Percentiles rank a stretch among this genome's conserved stretches.
These are phyloP conservation scores for Rhinocladiella similis DNA, from an alignment of 2,329 filamentous ascomycete species.

Conservation along the genomic window DNA sequence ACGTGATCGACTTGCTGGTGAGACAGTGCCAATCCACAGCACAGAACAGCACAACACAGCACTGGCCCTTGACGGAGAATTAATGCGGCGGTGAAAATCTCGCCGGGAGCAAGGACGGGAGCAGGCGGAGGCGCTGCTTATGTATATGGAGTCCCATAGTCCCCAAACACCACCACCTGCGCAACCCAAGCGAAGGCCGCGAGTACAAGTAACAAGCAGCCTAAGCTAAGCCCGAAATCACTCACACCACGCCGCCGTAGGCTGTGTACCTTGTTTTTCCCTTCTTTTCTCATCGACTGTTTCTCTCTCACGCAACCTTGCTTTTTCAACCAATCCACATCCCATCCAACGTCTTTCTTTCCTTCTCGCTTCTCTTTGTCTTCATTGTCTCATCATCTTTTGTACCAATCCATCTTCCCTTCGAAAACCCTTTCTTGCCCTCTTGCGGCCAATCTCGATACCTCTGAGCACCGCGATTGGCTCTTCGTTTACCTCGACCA, in stretches of 20 bases:
- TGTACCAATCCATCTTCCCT: conserved; percentile 3
- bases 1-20: background rate
- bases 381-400: conserved; percentile 15
- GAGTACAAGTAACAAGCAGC: too few relatives aligned
- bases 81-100: background rate
- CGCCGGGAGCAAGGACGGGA: background rate
- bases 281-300: background rate
- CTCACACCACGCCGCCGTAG: background rate
- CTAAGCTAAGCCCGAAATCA: background rate
- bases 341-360: conserved; percentile 3
- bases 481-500: conserved; percentile 3
- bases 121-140: background rate
- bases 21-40: background rate
- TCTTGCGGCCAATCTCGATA: conserved; percentile 3
- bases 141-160: background rate
- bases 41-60: too few relatives aligned
- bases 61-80: background rate
- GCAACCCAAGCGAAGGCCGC: too few relatives aligned
- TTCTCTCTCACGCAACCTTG: conserved; percentile 7
- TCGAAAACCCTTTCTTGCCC: background rate
- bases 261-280: background rate
- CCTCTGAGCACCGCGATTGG: background rate
- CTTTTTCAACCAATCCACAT: conserved; percentile 8
- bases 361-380: conserved; percentile 2
- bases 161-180: too few relatives aligned